A percentile compares a stretch with the other conserved stretches of the same genome.
These are phyloP conservation scores for Pseudonectria foliicola DNA, from an alignment of 2,329 filamentous ascomycete species.

Conservation along the genomic window DNA sequence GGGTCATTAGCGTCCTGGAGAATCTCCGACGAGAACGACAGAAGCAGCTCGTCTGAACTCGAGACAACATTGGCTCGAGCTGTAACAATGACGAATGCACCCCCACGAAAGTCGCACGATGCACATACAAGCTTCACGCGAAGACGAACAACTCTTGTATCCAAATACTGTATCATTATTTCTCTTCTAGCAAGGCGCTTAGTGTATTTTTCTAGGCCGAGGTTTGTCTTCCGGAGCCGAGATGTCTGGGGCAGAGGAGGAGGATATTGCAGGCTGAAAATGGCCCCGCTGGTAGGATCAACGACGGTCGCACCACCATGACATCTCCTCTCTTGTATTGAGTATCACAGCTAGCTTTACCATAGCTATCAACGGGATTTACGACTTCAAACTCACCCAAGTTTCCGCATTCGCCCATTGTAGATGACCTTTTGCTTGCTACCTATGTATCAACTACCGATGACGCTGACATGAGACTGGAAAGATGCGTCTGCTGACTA, in stretches of 20 bases:
- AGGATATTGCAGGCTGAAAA: slow-evolving; percentile 1
- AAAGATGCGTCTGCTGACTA: too few species aligned
- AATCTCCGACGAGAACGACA: slow-evolving; percentile 41
- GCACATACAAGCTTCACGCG: slow-evolving; percentile 8
- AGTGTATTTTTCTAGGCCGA: slow-evolving; percentile 18
- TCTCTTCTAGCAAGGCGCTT: slow-evolving; percentile 30
- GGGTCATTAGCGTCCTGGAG: slow-evolving; percentile 52
- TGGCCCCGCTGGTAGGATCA: slow-evolving; percentile 9
- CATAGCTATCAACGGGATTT: slow-evolving; percentile 10
- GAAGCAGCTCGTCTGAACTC: slow-evolving; percentile 24
- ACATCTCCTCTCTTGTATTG: slow-evolving; percentile 35
- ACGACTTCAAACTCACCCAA: too few species aligned
- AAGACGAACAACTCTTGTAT: slow-evolving; percentile 10
- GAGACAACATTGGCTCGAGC: slow-evolving; percentile 9
- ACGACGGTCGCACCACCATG: slow-evolving; percentile 19
- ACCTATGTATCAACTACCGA: too few species aligned
- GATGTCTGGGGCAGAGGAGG: slow-evolving; percentile 7
- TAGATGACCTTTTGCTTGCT: too few species aligned
- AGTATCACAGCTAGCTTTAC: slow-evolving; percentile 15
- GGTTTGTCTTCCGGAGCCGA: slow-evolving; percentile 2
- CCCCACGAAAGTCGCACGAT: slow-evolving; percentile 8
- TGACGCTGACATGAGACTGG: too few species aligned
- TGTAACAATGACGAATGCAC: slow-evolving; percentile 21
- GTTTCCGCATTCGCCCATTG: too few species aligned
- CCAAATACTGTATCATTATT: slow-evolving; percentile 27